Conservation (phyloP, 192 early-diverging fungal species). For the Coemansia sp. region DNA sequence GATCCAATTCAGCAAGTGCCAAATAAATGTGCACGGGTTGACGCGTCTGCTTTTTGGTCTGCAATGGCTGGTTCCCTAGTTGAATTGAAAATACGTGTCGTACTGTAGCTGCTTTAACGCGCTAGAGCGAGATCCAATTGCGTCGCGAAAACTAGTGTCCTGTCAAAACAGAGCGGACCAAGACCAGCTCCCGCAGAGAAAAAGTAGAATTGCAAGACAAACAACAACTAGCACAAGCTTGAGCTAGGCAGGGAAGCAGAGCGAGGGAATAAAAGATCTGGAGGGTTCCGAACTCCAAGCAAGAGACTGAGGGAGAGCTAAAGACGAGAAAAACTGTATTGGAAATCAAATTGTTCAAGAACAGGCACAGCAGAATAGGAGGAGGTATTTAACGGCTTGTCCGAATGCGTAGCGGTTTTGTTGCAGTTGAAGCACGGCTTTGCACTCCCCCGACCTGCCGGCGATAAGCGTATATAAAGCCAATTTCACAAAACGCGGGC, state of each 20-base stretch:
- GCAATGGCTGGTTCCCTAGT: neutral
- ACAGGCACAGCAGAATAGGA: conserved; percentile 42
- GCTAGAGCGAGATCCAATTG: neutral
- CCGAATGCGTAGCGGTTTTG: conserved; percentile 37
- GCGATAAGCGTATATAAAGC: conserved; percentile 23
- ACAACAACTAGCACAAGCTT: neutral
- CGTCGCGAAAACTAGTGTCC: neutral
- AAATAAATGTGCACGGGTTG: neutral
- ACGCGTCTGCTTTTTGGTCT: neutral
- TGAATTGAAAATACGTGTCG: too few species aligned
- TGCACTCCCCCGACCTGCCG: conserved; percentile 18
- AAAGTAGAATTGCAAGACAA: neutral
- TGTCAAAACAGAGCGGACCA: neutral
- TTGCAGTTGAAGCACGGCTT: conserved; percentile 25
- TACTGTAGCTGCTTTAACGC: neutral
- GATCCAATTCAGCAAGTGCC: neutral
- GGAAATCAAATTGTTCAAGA: conserved; percentile 54
- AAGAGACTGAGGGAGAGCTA: neutral
- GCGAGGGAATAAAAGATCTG: neutral
- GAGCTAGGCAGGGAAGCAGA: neutral
- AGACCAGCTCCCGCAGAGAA: neutral
- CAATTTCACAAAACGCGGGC: conserved; percentile 1
- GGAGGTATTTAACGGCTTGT: conserved; percentile 52
- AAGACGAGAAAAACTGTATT: conserved; percentile 18
- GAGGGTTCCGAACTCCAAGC: conserved; percentile 5